Conservation (phyloP, 78 protist species). For the Tieghemostelium lacteum region DNA sequence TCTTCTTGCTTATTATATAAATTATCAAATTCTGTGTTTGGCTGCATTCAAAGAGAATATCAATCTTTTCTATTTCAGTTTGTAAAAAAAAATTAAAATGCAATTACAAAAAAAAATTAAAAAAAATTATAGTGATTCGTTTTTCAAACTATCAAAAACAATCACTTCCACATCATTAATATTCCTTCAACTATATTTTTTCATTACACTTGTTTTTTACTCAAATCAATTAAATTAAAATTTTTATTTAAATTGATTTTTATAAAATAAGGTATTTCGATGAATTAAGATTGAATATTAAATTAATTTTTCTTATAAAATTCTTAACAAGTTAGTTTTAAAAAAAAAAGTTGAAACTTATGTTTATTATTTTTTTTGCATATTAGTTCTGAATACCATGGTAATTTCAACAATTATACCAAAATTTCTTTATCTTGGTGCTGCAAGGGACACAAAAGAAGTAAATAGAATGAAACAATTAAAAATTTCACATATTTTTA, state of each 20-base stretch:
- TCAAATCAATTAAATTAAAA: too few relatives aligned
- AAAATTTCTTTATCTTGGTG: slow-evolving; percentile 35
- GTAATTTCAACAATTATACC: slow-evolving; percentile 32
- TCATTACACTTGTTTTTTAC: too few relatives aligned
- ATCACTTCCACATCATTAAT: too few relatives aligned
- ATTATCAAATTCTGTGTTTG: not conserved
- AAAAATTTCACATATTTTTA: slow-evolving; percentile 47
- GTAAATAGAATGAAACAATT: slow-evolving; percentile 13
- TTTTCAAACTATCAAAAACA: too few relatives aligned
- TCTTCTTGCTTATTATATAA: slow-evolving; percentile 1
- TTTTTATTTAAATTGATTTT: too few relatives aligned
- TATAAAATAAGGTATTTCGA: too few relatives aligned
- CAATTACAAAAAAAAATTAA: not conserved
- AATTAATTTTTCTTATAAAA: too few relatives aligned
- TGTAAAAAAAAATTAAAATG: not conserved
- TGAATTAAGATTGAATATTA: too few relatives aligned
- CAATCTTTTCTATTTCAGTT: not conserved
- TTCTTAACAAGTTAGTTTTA: too few relatives aligned
- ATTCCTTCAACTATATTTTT: too few relatives aligned
- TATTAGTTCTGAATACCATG: slow-evolving; percentile 3
- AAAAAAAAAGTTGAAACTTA: too few relatives aligned
- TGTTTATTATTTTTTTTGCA: not conserved
- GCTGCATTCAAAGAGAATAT: not conserved
- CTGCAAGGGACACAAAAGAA: slow-evolving; percentile 70
- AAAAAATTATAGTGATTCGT: too few relatives aligned